Conservation (phyloP, 768 basidiomycete genomes). For the Chalciporus sphaerocephalus region DNA sequence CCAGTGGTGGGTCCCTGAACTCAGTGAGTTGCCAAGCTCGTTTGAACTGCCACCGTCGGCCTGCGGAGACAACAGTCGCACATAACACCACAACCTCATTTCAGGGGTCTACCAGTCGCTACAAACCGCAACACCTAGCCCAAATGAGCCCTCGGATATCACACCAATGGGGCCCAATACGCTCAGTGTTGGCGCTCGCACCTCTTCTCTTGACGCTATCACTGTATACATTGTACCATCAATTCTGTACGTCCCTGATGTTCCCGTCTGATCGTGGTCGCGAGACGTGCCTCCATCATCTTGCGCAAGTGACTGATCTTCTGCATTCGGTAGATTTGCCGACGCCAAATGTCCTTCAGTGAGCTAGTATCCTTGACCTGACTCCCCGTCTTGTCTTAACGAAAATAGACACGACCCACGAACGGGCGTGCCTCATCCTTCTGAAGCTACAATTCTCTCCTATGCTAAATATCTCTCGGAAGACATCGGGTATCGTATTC, state of each 20-base stretch:
- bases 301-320: neutral
- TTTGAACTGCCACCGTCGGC: too few species aligned
- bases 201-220: conserved; percentile 53
- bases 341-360: conserved; percentile 51
- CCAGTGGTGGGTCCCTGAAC: too few species aligned
- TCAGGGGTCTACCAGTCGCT: too few species aligned
- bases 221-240: conserved; percentile 44
- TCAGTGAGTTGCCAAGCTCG: too few species aligned
- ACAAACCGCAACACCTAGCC: too few species aligned
- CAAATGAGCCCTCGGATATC: conserved; percentile 7
- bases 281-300: neutral
- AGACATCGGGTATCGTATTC: conserved; percentile 84
- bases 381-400: neutral
- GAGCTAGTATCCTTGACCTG: conserved; percentile 19
- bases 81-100: too few species aligned
- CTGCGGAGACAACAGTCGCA: too few species aligned
- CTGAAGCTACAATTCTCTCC: conserved; percentile 62
- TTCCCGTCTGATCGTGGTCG: neutral
- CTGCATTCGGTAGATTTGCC: conserved; percentile 45
- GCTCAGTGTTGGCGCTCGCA: conserved; percentile 50
- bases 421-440: conserved; percentile 64
- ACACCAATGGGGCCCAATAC: conserved; percentile 53
- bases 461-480: conserved; percentile 71
- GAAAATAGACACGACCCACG: conserved; percentile 38
- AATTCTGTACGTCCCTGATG: conserved; percentile 40